Conservation (phyloP, 805 yeast species). For the Lipomyces orientalis region DNA sequence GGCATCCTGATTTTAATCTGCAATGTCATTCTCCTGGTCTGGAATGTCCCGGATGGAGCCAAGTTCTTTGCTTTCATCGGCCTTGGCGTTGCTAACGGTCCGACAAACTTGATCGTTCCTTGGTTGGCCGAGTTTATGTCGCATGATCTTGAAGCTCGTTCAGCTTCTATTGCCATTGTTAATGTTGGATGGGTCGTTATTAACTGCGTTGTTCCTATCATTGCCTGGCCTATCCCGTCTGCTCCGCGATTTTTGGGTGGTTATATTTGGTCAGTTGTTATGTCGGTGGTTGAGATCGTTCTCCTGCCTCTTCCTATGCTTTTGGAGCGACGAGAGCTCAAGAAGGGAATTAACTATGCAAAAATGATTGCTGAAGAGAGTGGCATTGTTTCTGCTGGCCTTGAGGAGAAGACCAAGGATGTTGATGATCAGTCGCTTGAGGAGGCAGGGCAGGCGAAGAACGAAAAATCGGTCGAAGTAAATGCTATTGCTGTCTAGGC, state of each 20-base stretch:
- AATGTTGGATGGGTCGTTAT: slow-evolving; percentile 36
- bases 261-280: slow-evolving; percentile 24
- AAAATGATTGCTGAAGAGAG: slow-evolving; percentile 1
- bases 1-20: slow-evolving; percentile 28
- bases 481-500: background rate
- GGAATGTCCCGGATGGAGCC: slow-evolving; percentile 60
- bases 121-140: slow-evolving; percentile 31
- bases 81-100: slow-evolving; percentile 33
- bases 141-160: slow-evolving; percentile 34
- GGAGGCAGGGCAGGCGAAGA: background rate
- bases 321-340: slow-evolving; percentile 23
- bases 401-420: slow-evolving; percentile 13
- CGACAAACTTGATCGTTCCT: slow-evolving; percentile 31
- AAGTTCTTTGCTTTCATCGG: slow-evolving; percentile 62
- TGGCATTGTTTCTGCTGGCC: slow-evolving; percentile 9
- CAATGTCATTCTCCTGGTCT: slow-evolving; percentile 58
- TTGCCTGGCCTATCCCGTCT: slow-evolving; percentile 24
- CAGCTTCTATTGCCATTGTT: slow-evolving; percentile 31
- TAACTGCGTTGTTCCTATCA: slow-evolving; percentile 30
- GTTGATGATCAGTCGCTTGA: background rate
- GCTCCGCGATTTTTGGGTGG: slow-evolving; percentile 32
- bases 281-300: slow-evolving; percentile 21
- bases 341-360: slow-evolving; percentile 19
- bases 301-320: slow-evolving; percentile 25
- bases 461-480: background rate